These are phyloP conservation scores for Ophiostoma sp. DNA, from an alignment of 2,329 filamentous ascomycete genomes.

Conservation along the genomic window DNA sequence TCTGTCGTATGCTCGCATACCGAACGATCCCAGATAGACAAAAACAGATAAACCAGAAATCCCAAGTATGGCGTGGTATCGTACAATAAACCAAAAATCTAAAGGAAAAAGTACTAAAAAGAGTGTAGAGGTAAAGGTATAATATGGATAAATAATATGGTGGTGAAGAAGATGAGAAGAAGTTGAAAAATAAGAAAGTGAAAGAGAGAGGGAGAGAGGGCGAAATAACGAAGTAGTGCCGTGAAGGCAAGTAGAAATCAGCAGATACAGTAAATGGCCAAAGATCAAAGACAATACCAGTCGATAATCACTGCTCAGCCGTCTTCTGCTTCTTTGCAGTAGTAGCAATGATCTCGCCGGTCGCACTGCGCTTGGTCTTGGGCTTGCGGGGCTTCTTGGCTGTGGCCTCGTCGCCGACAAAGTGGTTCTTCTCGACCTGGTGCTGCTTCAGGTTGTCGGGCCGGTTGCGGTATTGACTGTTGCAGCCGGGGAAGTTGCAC, in stretches of 20 bases:
- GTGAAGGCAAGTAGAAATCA: not conserved
- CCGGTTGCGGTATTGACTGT: constrained; percentile 51
- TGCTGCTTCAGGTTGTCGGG: constrained; percentile 53
- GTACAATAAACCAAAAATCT: not conserved
- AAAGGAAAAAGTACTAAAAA: not conserved
- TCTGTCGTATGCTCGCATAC: constrained; percentile 4
- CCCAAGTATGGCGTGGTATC: constrained; percentile 11
- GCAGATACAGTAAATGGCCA: not conserved
- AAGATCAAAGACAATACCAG: not conserved
- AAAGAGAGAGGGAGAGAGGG: not conserved
- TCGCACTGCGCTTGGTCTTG: constrained; percentile 2
- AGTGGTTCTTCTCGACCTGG: constrained; percentile 52
- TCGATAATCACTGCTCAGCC: not conserved
- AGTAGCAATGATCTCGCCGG: not conserved
- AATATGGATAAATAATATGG: not conserved
- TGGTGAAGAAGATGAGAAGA: not conserved
- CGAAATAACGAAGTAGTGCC: not conserved
- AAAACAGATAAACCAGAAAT: constrained; percentile 11
- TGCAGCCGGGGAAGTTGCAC: constrained; percentile 50
- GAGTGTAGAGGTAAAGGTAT: not conserved
- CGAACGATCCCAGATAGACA: not conserved
- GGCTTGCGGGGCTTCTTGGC: constrained; percentile 24
- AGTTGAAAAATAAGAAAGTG: not conserved
- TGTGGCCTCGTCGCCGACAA: constrained; percentile 41
- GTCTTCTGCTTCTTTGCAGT: constrained; percentile 7